Evolutionary conservation across 2,329 filamentous ascomycete species (phyloP).

Genomic region (Diaporthe capsici): DNA sequence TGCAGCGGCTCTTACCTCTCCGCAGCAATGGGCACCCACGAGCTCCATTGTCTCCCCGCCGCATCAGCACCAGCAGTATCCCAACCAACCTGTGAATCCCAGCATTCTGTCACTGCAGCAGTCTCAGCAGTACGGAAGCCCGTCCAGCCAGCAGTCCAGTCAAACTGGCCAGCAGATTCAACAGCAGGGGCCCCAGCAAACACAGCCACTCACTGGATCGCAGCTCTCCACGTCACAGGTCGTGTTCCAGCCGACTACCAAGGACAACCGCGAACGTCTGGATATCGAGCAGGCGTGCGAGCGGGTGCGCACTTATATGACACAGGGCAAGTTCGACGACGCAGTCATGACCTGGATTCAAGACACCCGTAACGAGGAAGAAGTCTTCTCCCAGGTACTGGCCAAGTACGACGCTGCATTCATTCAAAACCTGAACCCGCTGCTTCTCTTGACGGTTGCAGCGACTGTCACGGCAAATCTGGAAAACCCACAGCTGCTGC

Average conservation of each 20-base stretch:
- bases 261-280: conserved; percentile 61
- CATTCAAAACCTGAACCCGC: conserved; percentile 70
- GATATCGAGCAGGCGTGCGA: conserved; percentile 71
- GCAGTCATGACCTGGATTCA: conserved; percentile 78
- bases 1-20: conserved; percentile 26
- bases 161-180: conserved; percentile 35
- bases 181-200: conserved; percentile 30
- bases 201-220: conserved; percentile 35
- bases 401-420: conserved; percentile 65
- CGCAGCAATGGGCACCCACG: conserved; percentile 37
- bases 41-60: conserved; percentile 32
- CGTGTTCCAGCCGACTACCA: conserved; percentile 57
- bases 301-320: conserved; percentile 74
- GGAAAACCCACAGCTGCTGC: conserved; percentile 62
- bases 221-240: conserved; percentile 48
- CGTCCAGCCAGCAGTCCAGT: conserved; percentile 35
- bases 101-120: conserved; percentile 38
- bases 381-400: conserved; percentile 72
- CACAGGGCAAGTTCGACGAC: conserved; percentile 71
- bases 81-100: conserved; percentile 37
- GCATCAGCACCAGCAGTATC: conserved; percentile 36
- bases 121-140: conserved; percentile 39
- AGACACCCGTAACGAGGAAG: conserved; percentile 66
- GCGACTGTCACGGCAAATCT: conserved; percentile 74
- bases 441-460: conserved; percentile 75